Conservation (phyloP, 257 asterid genomes). For the Solanum paucissectum region DNA sequence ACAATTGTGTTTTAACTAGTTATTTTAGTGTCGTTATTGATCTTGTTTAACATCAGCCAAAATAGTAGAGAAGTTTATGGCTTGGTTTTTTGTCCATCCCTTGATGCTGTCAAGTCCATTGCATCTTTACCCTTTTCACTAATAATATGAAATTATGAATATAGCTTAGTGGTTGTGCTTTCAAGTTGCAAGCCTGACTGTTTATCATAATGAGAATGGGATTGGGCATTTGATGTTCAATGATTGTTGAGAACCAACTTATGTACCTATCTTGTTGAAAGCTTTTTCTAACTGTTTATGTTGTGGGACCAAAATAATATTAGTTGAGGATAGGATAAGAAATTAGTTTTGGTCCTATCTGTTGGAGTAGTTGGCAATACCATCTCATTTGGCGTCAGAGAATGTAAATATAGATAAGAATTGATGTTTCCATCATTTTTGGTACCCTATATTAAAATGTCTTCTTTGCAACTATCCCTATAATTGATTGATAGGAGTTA, state of each 20-base stretch:
- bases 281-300: not conserved
- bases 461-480: not conserved
- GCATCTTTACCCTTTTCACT: not conserved
- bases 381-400: not conserved
- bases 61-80: not conserved
- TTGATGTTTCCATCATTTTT: not conserved
- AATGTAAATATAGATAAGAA: not conserved
- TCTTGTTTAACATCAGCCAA: not conserved
- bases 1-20: not conserved
- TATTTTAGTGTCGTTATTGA: not conserved
- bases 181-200: not conserved
- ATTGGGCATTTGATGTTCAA: not conserved
- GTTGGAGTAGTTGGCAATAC: not conserved
- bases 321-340: not conserved
- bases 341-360: not conserved
- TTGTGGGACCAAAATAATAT: not conserved
- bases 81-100: not conserved
- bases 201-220: not conserved
- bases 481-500: not conserved
- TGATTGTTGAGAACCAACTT: not conserved
- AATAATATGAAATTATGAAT: not conserved
- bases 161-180: not conserved
- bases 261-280: not conserved
- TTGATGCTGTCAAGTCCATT: not conserved
- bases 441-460: not conserved